Conservation (phyloP, 805 yeast genomes). For the Spathaspora sp. region DNA sequence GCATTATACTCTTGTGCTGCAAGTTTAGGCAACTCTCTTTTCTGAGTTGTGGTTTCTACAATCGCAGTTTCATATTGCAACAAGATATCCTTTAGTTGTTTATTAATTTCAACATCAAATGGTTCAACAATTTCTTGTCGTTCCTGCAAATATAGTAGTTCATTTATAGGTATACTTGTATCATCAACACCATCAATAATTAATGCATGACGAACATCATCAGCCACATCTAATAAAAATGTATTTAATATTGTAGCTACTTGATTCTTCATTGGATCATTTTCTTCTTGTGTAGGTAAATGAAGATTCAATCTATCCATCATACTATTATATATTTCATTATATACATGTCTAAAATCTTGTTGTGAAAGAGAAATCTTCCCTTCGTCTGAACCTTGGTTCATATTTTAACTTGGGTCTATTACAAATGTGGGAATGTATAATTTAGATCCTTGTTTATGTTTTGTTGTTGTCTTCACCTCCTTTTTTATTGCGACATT, state of each 20-base stretch:
- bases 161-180: constrained; percentile 12
- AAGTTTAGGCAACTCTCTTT: constrained; percentile 49
- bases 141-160: constrained; percentile 28
- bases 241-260: constrained; percentile 43
- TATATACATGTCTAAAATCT: constrained; percentile 50
- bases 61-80: constrained; percentile 62
- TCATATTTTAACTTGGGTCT: too few species aligned
- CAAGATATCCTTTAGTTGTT: constrained; percentile 52
- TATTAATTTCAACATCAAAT: constrained; percentile 63
- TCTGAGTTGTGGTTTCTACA: constrained; percentile 49
- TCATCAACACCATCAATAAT: constrained; percentile 50
- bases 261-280: constrained; percentile 44
- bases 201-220: constrained; percentile 51
- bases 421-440: too few species aligned
- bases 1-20: constrained; percentile 35
- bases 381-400: constrained; percentile 15
- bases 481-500: not conserved
- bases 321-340: constrained; percentile 39
- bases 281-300: constrained; percentile 36
- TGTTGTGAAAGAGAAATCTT: constrained; percentile 47
- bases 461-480: not conserved
- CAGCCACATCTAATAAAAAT: constrained; percentile 52
- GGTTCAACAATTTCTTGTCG: constrained; percentile 53
- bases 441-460: not conserved
- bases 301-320: constrained; percentile 45